Evolutionary conservation across 371 early-diverging fungal genomes (phyloP).

Genomic region (Mortierella sp.): DNA sequence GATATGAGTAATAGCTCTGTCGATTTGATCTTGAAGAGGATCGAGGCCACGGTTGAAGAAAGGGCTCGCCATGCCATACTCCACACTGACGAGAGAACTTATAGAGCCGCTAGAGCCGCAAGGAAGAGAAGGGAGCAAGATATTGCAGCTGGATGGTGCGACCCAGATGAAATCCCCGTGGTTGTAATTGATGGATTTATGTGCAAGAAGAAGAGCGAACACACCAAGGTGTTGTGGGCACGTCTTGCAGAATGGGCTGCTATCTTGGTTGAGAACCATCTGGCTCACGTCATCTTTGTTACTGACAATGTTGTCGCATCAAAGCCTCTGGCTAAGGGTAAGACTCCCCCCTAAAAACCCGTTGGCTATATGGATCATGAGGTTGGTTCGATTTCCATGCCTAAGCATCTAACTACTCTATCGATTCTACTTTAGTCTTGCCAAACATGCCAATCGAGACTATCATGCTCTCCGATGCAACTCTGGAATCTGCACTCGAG

Average conservation of each 20-base stretch:
- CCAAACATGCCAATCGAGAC: constrained; percentile 84
- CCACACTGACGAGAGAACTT: neutral
- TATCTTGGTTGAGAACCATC: constrained; percentile 76
- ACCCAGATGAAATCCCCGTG: constrained; percentile 80
- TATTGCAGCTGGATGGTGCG: constrained; percentile 44
- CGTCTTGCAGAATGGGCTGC: constrained; percentile 85
- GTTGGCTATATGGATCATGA: neutral
- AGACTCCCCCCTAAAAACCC: neutral
- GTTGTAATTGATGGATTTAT: constrained; percentile 90
- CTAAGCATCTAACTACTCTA: neutral
- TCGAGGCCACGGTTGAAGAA: constrained; percentile 44
- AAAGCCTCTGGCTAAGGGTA: constrained; percentile 78
- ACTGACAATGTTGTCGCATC: constrained; percentile 80
- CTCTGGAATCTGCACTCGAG: constrained; percentile 72
- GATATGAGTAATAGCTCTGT: constrained; percentile 45
- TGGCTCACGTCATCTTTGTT: constrained; percentile 93
- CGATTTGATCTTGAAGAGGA: constrained; percentile 52
- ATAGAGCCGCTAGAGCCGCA: neutral
- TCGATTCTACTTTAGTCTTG: constrained; percentile 62
- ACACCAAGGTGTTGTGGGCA: constrained; percentile 72
- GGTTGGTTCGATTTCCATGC: neutral
- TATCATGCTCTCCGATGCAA: constrained; percentile 78
- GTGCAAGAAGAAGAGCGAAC: constrained; percentile 71
- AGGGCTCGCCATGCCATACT: constrained; percentile 57
- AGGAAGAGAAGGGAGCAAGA: constrained; percentile 24